Conservation (phyloP, 495 filamentous ascomycete species). For the Aspergillus avenaceus region DNA sequence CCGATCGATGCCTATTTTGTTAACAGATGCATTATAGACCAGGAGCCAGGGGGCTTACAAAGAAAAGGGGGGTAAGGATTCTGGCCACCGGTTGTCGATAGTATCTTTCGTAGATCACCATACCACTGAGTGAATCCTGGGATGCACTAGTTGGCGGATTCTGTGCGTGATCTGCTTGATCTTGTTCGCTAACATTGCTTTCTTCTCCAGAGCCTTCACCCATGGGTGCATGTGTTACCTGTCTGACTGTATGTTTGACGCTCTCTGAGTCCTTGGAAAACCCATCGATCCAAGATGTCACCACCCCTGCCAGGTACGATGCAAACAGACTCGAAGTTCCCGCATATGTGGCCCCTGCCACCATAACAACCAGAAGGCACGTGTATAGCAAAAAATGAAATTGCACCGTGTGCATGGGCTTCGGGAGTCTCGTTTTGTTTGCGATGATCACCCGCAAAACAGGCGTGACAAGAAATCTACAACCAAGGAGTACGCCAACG, state of each 20-base stretch:
- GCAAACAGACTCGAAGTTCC: constrained; percentile 69
- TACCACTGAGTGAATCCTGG: constrained; percentile 23
- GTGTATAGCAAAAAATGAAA: constrained; percentile 40
- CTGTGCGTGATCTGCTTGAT: neutral
- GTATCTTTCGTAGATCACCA: constrained; percentile 52
- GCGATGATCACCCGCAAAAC: constrained; percentile 15
- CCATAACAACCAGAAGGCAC: constrained; percentile 45
- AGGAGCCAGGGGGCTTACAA: constrained; percentile 40
- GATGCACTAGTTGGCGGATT: neutral
- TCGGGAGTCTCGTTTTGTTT: constrained; percentile 6
- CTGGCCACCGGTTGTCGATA: constrained; percentile 44
- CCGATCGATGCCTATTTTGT: constrained; percentile 61
- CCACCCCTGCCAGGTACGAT: constrained; percentile 62
- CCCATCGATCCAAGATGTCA: constrained; percentile 52
- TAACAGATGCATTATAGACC: neutral
- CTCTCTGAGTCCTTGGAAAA: constrained; percentile 9
- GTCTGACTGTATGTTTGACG: too few species aligned
- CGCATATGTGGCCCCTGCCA: constrained; percentile 56
- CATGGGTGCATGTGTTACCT: too few species aligned
- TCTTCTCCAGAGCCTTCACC: neutral
- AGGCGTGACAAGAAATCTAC: constrained; percentile 41
- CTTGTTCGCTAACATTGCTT: neutral
- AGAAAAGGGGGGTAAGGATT: constrained; percentile 72
- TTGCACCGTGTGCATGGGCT: constrained; percentile 13
- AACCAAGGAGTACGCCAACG: constrained; percentile 40